phyloP scores from a whole-genome alignment of 73 alveolate species.

The Paramecium octaurelia region DNA sequence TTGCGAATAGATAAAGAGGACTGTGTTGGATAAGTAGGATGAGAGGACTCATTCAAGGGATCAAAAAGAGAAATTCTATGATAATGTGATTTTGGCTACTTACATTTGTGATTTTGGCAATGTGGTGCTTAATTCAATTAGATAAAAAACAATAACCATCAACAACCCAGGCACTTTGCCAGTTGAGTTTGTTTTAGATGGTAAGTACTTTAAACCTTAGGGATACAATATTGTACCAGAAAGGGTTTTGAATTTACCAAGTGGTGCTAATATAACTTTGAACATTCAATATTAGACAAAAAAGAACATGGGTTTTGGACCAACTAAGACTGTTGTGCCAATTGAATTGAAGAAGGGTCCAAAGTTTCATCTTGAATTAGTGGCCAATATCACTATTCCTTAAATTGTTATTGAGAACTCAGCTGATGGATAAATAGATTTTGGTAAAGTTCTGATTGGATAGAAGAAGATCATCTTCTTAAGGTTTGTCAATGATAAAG shows the following conservation, averaged over 20 bases:
- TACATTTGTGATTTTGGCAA: constrained; percentile 89
- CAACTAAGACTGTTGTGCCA: constrained; percentile 83
- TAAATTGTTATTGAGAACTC: constrained; percentile 44
- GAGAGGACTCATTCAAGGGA: constrained; percentile 45
- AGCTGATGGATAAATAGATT: constrained; percentile 88
- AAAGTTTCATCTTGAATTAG: constrained; percentile 86
- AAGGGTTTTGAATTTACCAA: constrained; percentile 72
- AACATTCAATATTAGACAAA: constrained; percentile 80
- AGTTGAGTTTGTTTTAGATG: constrained; percentile 74
- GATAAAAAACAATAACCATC: constrained; percentile 71
- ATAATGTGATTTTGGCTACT: constrained; percentile 63
- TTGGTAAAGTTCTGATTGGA: constrained; percentile 95
- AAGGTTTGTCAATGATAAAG: constrained; percentile 93
- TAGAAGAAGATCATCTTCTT: constrained; percentile 90
- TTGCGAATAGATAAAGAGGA: constrained; percentile 47
- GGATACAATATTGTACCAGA: constrained; percentile 86
- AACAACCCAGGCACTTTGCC: constrained; percentile 75
- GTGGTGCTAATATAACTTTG: constrained; percentile 67
- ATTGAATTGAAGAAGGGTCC: constrained; percentile 94
- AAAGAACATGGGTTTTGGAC: constrained; percentile 93
- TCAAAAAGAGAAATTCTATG: constrained; percentile 48
- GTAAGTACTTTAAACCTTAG: constrained; percentile 65
- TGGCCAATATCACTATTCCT: constrained; percentile 96
- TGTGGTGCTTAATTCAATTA: constrained; percentile 79
- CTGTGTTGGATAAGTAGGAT: constrained; percentile 44